Base-by-base conservation (phyloP, 495 filamentous ascomycete genomes). In the Penicillium soppii region DNA sequence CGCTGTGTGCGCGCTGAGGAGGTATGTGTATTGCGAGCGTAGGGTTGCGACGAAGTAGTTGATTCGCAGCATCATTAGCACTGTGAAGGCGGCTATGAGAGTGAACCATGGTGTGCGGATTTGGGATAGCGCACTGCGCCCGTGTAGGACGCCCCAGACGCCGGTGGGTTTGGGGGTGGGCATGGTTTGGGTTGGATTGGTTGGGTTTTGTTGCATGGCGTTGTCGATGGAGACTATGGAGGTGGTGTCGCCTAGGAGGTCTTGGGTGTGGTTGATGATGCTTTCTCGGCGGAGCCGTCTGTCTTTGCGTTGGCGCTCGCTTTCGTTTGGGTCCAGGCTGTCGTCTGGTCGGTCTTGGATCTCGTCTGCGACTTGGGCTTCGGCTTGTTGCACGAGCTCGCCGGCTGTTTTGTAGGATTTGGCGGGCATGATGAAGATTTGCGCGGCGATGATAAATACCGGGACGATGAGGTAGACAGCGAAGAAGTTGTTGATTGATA, bases 31-130 rank as follows among this genome's bases (percentile, higher is more conserved):
- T 65, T 98, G 94, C 7, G 84, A 76, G 16, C 86, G 83, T 52
- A 98, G 83, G 2, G 94, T 94, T 1, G 94, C 91, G 25, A 98
- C 90, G 59, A 98, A 98, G 77, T 91, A 98, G 72, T 97, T 97
- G 67, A 97, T 96, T 15, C 92, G 83, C 0, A 87, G 89, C 92
- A 95, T 96, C 67, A 94, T 90, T 16, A 95, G 68, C 19, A 94
- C 78, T 0, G 94, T 96, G 69, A 97, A 97, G 2, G 89, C 59
- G 6, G 89, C 85, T 53, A 97, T 91, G 22, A 97, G 75, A 20
- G 88, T 69, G 59, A 96, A 98, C 92, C 92, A 98, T 2, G 86
- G 87, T 2, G 84, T 85, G 25, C 63, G 68, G 62, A 98, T 88
- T 70, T 98, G 94, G 43, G 86, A 68, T 12, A 75, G 54, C 0